A percentile compares a stretch with the other conserved stretches of the same genome.
These are phyloP conservation scores for Rugonectria rugulosa DNA, from an alignment of 2,329 filamentous ascomycete species.

Conservation along the genomic window DNA sequence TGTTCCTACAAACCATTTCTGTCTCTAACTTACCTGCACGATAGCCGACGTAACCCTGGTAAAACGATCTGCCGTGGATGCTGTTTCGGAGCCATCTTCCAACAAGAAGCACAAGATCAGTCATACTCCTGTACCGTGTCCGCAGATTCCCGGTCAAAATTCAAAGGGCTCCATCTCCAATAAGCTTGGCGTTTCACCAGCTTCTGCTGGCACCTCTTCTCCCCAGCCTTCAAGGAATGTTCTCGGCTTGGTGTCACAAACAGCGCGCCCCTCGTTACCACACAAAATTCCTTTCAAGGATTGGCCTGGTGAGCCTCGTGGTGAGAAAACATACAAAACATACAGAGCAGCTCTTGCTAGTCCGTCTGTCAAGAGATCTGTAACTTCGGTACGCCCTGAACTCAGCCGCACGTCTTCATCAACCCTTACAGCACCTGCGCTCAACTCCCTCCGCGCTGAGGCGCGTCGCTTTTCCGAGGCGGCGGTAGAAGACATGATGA, in stretches of 20 bases:
- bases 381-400: not conserved
- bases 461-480: slow-evolving; percentile 34
- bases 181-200: too few relatives aligned
- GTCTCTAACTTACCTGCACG: not conserved
- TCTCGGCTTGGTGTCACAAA: too few relatives aligned
- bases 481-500: slow-evolving; percentile 13
- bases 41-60: not conserved
- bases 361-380: not conserved
- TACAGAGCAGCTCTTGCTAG: too few relatives aligned
- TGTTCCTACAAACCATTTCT: not conserved
- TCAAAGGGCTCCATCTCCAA: too few relatives aligned
- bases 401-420: not conserved
- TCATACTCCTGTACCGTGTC: not conserved
- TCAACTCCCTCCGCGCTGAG: slow-evolving; percentile 6
- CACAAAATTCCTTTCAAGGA: too few relatives aligned
- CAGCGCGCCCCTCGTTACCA: too few relatives aligned
- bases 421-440: not conserved
- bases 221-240: too few relatives aligned
- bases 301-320: too few relatives aligned
- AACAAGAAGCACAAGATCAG: slow-evolving; percentile 5
- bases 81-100: not conserved
- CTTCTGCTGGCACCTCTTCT: not conserved
- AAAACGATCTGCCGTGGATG: not conserved
- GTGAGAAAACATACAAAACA: too few relatives aligned
- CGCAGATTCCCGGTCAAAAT: too few relatives aligned